A percentile compares a stretch with the other conserved stretches of the same genome.
Evolutionary conservation across 768 basidiomycete species (phyloP).

Genomic region (Phaffia tasmanica): DNA sequence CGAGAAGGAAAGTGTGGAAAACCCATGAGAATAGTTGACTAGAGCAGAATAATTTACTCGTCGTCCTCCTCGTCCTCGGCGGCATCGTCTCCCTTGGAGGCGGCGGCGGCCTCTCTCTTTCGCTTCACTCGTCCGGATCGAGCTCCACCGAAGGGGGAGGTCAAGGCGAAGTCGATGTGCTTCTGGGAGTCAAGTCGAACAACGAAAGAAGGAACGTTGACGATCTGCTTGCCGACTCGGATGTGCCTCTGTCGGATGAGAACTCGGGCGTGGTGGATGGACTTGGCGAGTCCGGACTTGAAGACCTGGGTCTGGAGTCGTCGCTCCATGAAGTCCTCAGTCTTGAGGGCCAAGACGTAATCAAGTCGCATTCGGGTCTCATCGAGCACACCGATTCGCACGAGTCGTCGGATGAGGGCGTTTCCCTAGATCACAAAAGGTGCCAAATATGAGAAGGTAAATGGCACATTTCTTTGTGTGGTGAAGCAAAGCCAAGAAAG

Average conservation of each 20-base stretch:
- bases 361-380: constrained; percentile 98
- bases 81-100: constrained; percentile 76
- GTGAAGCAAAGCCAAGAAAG: too few species aligned
- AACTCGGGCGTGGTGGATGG: constrained; percentile 95
- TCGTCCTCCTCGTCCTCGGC: constrained; percentile 62
- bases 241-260: constrained; percentile 75
- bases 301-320: constrained; percentile 98
- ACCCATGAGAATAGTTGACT: not conserved
- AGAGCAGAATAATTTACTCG: constrained; percentile 42
- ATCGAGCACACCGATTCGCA: constrained; percentile 99
- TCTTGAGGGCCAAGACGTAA: constrained; percentile 92
- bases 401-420: constrained; percentile 87
- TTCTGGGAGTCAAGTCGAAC: constrained; percentile 98
- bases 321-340: constrained; percentile 99
- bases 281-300: constrained; percentile 90
- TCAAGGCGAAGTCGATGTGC: constrained; percentile 98
- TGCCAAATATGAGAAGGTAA: not conserved
- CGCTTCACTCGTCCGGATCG: constrained; percentile 60
- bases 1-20: too few species aligned
- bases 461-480: too few species aligned
- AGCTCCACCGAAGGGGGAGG: constrained; percentile 91
- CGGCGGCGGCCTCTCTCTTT: constrained; percentile 91
- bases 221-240: constrained; percentile 92
- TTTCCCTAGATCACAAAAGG: constrained; percentile 42
- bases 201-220: constrained; percentile 96